Base-by-base conservation (phyloP, 768 basidiomycete genomes). In the Mrakia blollopis region DNA sequence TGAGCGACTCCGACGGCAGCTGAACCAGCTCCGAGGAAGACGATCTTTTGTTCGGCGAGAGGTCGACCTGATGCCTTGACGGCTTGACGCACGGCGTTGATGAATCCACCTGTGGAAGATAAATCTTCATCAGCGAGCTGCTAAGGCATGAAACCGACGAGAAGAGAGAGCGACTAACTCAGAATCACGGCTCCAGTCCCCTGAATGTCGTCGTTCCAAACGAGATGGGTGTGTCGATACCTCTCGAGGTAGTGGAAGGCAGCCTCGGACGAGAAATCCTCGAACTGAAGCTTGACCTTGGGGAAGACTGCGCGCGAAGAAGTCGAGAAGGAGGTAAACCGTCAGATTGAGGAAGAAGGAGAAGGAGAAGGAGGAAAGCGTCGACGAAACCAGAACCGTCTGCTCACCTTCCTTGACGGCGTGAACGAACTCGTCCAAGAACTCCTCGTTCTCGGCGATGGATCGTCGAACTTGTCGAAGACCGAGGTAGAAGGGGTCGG, bases 371-470 rank as follows among this genome's bases (percentile, higher is more conserved):
- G 44, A 44, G 3, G 14, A 14, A 44, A 14, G 39, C 39, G 14
- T 44, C 44, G 11, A 14, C 10, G 39, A 41, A 11, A 44, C 10
- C 44, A 14, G 44, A 44, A 11, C n/a, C n/a, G n/a, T n/a, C n/a
- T 44, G 47, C 47, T 50, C 47, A 50, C 47, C 47, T 57, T 82
- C 82, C 25, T 87, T 84, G 87, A 95, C 92, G 83, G 92, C 92
- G 57, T 86, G 82, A 92, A 97, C 93, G 85, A 97, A 94, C 82
- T 93, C 91, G 81, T 94, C 92, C 91, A 97, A 92, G 84, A 96
- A 94, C 65, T 87, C 91, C 28, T 57, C 60, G 65, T 73, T 74
- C 30, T 78, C 73, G 3, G 37, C 16, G 44, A 78, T 52, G 18
- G 77, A 39, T 21, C 68, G 72, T 61, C 77, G 72, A 23, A 28